Conservation (phyloP, 2,329 filamentous ascomycete genomes). For the Hypoxylon sp. region DNA sequence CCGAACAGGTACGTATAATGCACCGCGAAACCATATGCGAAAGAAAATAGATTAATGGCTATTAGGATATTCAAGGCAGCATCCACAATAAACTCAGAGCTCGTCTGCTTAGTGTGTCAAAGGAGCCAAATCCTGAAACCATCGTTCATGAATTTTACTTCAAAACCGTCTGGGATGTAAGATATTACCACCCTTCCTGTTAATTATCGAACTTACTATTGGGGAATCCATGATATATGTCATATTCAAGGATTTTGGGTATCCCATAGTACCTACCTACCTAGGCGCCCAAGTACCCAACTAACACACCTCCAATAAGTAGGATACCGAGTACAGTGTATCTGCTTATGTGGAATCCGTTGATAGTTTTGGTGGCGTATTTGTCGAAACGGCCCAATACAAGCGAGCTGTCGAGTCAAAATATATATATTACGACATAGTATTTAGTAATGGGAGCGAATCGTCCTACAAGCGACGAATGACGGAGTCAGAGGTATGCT, state of each 20-base stretch:
- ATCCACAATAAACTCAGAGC: conserved; percentile 4
- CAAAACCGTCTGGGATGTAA: conserved; percentile 7
- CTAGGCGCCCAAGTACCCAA: neutral
- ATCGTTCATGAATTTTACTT: conserved; percentile 1
- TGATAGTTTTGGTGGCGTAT: neutral
- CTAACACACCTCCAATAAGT: neutral
- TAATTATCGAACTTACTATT: neutral
- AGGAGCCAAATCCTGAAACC: neutral
- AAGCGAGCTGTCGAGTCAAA: neutral
- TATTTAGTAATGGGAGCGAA: neutral
- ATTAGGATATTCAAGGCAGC: conserved; percentile 14
- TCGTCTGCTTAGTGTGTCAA: neutral
- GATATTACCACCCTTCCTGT: neutral
- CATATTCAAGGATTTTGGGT: neutral
- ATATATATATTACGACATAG: neutral
- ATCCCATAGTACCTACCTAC: too few species aligned
- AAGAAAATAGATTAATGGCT: neutral
- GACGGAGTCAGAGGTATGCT: neutral
- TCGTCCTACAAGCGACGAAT: neutral
- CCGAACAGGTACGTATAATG: conserved; percentile 7
- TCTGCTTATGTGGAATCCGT: neutral
- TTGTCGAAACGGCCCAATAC: neutral
- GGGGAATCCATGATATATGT: neutral
- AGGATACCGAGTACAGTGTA: neutral
- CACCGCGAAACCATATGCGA: neutral